Evolutionary conservation across 306 rosid species (phyloP), one percentile per base, ranked within the genome.

Genomic region (Rosa multiflora): DNA sequence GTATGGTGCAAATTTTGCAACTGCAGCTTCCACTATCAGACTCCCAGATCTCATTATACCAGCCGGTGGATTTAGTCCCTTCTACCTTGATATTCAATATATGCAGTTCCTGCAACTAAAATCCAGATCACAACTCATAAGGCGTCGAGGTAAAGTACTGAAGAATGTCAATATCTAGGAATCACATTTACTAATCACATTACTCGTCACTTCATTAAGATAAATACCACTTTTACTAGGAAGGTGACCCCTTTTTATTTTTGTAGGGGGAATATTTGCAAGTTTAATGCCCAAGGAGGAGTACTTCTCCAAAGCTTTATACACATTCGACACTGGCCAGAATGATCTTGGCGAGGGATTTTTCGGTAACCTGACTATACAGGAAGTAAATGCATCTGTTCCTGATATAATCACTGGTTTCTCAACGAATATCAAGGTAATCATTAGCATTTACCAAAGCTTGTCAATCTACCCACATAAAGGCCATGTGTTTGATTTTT

Each of bases 281-380:
- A 43, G 53, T 32, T 66, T 66, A 18, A 29, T 81, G 68, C 88
- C 86, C 1, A n/a, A 51, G 58, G 48, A 83, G 48, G 77, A 48
- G 23, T 76, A 84, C 48, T 88, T 82, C 66, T 4, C 72, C n/a
- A 12, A 67, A 35, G 89, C 90, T 5, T 64, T 88, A n/a, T 88
- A 84, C 88, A 88, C 88, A 44, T 84, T 84, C 43, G 92, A 86
- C 61, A 84, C 84, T 14, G 92, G 87, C 44, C 88, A 84, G 75
- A 86, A 86, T 70, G 89, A 88, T 80, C 78, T 88, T 1, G 47
- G 11, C 1, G 70, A 53, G 42, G 80, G 82, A 0, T 51, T 83
- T 44, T 40, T 52, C 3, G 2, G 55, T n/a, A 80, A 80, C 56
- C 3, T 8, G 76, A 75, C 86, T n/a, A 0, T 84, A 32, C 58